Evolutionary conservation across 345 rosid species (phyloP).

Genomic region (Eucalyptus cloeziana): DNA sequence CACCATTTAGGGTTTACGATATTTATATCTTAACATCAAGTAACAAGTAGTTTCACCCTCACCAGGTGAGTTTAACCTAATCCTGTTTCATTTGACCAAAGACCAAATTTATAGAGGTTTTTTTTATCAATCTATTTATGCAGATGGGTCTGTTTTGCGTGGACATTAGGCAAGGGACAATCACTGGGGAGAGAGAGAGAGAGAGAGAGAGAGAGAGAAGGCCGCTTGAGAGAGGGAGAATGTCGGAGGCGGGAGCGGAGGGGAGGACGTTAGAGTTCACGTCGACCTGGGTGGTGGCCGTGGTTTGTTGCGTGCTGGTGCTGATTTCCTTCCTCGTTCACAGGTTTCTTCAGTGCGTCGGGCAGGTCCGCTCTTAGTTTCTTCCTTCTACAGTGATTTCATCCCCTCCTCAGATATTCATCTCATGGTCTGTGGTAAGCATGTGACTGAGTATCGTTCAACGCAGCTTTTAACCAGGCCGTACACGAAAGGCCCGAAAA

Average conservation of each 20-base stretch:
- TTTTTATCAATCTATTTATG: neutral
- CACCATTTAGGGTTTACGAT: neutral
- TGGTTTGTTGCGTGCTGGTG: constrained; percentile 65
- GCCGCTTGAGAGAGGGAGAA: neutral
- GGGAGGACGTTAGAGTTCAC: constrained; percentile 32
- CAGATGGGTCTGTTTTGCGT: neutral
- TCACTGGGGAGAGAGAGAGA: neutral
- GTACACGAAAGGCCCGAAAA: neutral
- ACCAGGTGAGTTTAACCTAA: neutral
- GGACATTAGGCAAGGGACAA: neutral
- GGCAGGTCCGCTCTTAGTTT: constrained; percentile 33
- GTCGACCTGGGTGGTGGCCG: constrained; percentile 75
- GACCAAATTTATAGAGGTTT: neutral
- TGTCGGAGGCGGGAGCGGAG: neutral
- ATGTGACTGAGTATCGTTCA: neutral
- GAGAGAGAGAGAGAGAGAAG: neutral
- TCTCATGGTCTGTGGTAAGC: neutral
- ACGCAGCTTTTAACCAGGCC: constrained; percentile 15
- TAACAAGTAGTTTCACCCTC: neutral
- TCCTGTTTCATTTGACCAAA: neutral
- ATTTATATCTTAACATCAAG: neutral
- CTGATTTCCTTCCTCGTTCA: constrained; percentile 54
- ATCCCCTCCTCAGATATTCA: neutral
- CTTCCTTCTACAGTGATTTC: neutral
- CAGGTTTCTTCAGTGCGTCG: constrained; percentile 50